phyloP scores from a whole-genome alignment of 2,329 filamentous ascomycete species.

The Cryphonectria nitschkei region DNA sequence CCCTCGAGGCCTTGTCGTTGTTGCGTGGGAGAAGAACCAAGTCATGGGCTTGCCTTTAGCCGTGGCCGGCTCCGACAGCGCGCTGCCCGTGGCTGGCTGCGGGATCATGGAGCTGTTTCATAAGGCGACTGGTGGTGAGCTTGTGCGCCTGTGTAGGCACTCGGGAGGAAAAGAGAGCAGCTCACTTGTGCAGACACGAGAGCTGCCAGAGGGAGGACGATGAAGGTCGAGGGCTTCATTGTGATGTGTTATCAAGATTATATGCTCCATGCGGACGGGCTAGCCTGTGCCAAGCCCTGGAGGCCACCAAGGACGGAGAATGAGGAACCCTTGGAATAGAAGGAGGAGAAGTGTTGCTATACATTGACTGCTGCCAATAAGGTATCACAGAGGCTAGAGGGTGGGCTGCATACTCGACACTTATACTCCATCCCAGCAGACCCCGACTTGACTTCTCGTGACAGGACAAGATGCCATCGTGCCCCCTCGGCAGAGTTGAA shows the following conservation, averaged over 20 bases:
- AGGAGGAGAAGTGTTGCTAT: neutral
- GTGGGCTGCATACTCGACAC: neutral
- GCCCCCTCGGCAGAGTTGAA: neutral
- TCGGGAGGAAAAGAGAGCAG: neutral
- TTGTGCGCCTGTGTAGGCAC: neutral
- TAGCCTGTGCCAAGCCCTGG: neutral
- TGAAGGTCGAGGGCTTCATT: slow-evolving; percentile 8
- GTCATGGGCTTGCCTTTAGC: neutral
- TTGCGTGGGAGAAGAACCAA: neutral
- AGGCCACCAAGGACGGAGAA: neutral
- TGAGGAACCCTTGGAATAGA: neutral
- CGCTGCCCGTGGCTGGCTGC: neutral
- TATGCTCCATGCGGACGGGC: neutral
- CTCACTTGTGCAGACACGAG: slow-evolving; percentile 7
- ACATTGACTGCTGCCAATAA: neutral
- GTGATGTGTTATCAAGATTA: neutral
- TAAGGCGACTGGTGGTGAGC: neutral
- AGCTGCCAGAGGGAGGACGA: neutral
- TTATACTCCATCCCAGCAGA: neutral
- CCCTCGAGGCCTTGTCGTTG: neutral
- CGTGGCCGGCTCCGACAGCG: neutral
- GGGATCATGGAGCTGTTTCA: neutral
- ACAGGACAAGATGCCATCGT: neutral
- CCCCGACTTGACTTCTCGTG: neutral
- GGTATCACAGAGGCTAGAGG: neutral